Percentiles rank a stretch among this genome's conserved stretches.
phyloP scores from a whole-genome alignment of 371 early-diverging fungal genomes.

The Funneliformis caledonium region DNA sequence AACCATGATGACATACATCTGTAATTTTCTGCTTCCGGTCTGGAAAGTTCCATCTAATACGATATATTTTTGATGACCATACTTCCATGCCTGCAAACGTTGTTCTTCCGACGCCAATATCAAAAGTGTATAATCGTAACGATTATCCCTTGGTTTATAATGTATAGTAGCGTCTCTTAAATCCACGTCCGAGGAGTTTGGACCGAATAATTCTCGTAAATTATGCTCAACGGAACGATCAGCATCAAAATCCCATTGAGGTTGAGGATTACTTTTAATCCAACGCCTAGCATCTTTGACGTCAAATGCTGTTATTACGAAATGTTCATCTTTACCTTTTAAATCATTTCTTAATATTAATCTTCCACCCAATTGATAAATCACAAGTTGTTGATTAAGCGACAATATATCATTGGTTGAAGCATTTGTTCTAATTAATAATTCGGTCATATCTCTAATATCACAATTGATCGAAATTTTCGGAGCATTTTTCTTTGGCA shows the following conservation, averaged over 20 bases:
- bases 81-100: not conserved
- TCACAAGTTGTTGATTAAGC: not conserved
- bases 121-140: not conserved
- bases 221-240: not conserved
- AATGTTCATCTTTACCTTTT: not conserved
- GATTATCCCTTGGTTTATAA: not conserved
- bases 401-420: conserved; percentile 21
- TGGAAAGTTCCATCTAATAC: not conserved
- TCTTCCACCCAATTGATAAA: not conserved
- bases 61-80: conserved; percentile 16
- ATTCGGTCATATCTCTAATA: conserved; percentile 8
- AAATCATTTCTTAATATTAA: not conserved
- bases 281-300: conserved; percentile 19
- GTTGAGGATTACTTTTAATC: not conserved
- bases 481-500: conserved; percentile 7
- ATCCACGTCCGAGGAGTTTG: not conserved
- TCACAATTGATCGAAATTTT: not conserved
- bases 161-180: not conserved
- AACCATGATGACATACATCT: conserved; percentile 13
- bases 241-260: not conserved
- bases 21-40: conserved; percentile 4
- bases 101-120: conserved; percentile 7
- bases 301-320: conserved; percentile 1
- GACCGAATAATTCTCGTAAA: conserved; percentile 1
- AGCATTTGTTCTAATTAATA: not conserved